Evolutionary conservation across 2,329 filamentous ascomycete genomes (phyloP).

Genomic region (Aspergillus japonicus): DNA sequence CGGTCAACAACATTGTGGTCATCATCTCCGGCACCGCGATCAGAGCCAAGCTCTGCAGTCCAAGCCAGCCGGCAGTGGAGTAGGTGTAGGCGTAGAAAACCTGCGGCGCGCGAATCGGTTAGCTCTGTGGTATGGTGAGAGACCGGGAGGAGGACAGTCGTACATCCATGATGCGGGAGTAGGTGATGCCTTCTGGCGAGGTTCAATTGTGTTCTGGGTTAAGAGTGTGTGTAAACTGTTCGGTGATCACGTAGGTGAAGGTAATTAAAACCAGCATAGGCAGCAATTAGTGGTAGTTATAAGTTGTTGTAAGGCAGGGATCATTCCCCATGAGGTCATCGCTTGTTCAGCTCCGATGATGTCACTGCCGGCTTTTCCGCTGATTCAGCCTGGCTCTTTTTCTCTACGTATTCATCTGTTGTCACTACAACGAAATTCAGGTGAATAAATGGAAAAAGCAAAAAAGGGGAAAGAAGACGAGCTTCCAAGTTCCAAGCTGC

Average conservation of each 20-base stretch:
- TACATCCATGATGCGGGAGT: conserved; percentile 22
- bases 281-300: background rate
- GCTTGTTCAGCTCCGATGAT: conserved; percentile 4
- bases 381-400: background rate
- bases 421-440: background rate
- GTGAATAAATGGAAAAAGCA: background rate
- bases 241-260: too few relatives aligned
- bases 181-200: background rate
- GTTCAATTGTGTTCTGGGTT: background rate
- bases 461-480: background rate
- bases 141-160: background rate
- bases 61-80: conserved; percentile 45
- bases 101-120: conserved; percentile 24
- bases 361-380: background rate
- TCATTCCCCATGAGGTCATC: conserved; percentile 6
- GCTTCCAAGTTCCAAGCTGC: background rate
- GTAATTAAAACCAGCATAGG: background rate
- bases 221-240: background rate
- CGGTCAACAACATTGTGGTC: conserved; percentile 57
- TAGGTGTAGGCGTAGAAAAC: conserved; percentile 48
- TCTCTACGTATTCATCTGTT: background rate
- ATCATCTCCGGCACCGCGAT: conserved; percentile 62
- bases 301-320: background rate
- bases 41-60: conserved; percentile 52
- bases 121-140: conserved; percentile 4